Base-by-base conservation (phyloP, 495 filamentous ascomycete genomes). In the Bryoglossum gracile region DNA sequence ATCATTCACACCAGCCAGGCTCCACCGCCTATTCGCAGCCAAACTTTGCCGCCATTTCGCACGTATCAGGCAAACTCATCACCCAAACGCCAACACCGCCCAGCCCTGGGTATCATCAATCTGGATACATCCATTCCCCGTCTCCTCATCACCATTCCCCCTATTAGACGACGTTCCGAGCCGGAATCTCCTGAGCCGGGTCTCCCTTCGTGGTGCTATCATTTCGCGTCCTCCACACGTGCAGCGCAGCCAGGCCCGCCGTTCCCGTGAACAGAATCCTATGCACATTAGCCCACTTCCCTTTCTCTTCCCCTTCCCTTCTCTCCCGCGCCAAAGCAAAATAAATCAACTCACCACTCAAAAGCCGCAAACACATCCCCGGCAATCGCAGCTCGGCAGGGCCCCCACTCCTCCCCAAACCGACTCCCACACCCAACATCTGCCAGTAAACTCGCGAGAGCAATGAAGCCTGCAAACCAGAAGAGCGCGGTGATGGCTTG, bases 391-490 rank as follows among this genome's bases (percentile, higher is more conserved):
- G 73, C 71, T 46, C 73, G 59, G 18, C 57, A 50, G 11, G 61
- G 54, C 14, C 68, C 63, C 60, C 71, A 73, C n/a, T 43, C 64
- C 0, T 39, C 36, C 39, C 56, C 40, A 32, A 51, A 57, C 6
- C 47, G 45, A 51, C 68, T 65, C 8, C 59, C 56, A 6, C 68
- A 66, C 1, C 73, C 60, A 14, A 71, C 74, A 45, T 47, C 42
- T 9, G 14, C 38, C 36, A 85, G 62, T 48, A 72, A 69, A 3
- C 78, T 81, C 2, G 80, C 86, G 1, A 88, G 58, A 0, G 86
- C 86, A 60, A 94, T 81, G 51, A 84, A 84, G 21, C 86, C 87
- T 0, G 82, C 80, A 61, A 95, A 89, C 89, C 89, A 94, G 71
- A 91, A 89, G 30, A 90, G 73, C 71, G 79, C 82, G n/a, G 87